These are phyloP conservation scores for Phalaenopsis equestris DNA, from an alignment of 106 monocot genomes.

Conservation along the genomic window DNA sequence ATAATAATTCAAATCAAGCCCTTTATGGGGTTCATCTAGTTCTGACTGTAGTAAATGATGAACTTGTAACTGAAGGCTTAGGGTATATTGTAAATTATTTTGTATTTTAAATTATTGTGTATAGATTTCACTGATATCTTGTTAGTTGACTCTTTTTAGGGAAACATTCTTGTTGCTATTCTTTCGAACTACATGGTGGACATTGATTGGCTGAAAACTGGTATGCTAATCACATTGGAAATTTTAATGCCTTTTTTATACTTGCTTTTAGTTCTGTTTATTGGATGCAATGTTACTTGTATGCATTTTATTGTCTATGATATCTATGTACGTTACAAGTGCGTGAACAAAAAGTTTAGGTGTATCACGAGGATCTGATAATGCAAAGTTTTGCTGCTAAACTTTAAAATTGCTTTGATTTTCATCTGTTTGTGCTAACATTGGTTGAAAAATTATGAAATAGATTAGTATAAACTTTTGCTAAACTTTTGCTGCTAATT, in stretches of 20 bases:
- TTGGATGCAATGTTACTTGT: neutral
- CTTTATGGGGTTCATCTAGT: neutral
- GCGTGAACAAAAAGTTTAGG: neutral
- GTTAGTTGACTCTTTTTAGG: constrained; percentile 33
- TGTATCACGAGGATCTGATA: neutral
- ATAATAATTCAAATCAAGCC: neutral
- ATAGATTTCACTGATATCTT: neutral
- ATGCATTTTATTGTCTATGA: neutral
- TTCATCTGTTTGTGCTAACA: neutral
- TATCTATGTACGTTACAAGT: neutral
- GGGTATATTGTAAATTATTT: neutral
- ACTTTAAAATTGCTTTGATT: neutral
- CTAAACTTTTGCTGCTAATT: too few species aligned
- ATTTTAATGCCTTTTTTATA: constrained; percentile 6
- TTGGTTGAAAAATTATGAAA: neutral
- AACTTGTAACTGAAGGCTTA: neutral
- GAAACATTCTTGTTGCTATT: constrained; percentile 72
- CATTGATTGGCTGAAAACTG: constrained; percentile 86
- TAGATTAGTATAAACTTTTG: neutral
- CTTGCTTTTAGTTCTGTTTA: neutral
- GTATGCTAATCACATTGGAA: constrained; percentile 23
- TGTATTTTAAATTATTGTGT: neutral
- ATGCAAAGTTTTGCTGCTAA: neutral
- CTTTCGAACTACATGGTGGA: constrained; percentile 99
- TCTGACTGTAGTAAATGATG: neutral